Evolutionary conservation across 2,329 filamentous ascomycete species (phyloP).

Genomic region (Pestalotiopsis sp.): DNA sequence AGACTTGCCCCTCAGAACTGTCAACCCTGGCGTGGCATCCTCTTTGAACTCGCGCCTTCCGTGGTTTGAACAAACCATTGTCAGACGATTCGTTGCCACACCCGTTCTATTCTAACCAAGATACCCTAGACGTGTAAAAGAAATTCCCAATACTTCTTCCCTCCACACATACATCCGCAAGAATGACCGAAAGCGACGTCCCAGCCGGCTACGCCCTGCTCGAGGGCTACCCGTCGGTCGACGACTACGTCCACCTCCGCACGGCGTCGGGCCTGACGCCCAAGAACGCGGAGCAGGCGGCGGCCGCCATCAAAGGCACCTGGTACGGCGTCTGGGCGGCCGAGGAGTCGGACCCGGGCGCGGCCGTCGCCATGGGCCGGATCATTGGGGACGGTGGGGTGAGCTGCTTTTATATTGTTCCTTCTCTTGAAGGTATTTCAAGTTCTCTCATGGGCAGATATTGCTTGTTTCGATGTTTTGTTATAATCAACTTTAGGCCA

Average conservation of each 20-base stretch:
- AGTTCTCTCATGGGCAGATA: too few relatives aligned
- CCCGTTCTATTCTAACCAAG: too few relatives aligned
- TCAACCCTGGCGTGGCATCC: neutral
- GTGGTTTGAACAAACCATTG: neutral
- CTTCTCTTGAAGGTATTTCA: too few relatives aligned
- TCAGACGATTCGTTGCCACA: neutral
- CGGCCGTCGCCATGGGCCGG: slow-evolving; percentile 49
- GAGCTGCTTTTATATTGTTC: too few relatives aligned
- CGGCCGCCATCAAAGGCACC: slow-evolving; percentile 34
- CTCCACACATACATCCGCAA: neutral
- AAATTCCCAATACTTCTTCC: neutral
- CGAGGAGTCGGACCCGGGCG: slow-evolving; percentile 20
- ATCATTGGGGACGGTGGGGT: slow-evolving; percentile 49
- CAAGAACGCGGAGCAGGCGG: slow-evolving; percentile 37
- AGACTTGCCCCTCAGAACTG: neutral
- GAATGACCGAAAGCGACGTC: slow-evolving; percentile 18
- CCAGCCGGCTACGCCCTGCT: slow-evolving; percentile 37
- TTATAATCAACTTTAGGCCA: too few relatives aligned
- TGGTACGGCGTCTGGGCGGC: slow-evolving; percentile 45
- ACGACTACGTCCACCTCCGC: slow-evolving; percentile 40
- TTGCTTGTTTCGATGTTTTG: too few relatives aligned
- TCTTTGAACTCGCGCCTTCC: neutral
- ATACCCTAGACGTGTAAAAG: too few relatives aligned
- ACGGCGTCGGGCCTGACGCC: slow-evolving; percentile 35
- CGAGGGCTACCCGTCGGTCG: slow-evolving; percentile 33